Evolutionary conservation across 371 early-diverging fungal genomes (phyloP).

Genomic region (Lichtheimia corymbifera): DNA sequence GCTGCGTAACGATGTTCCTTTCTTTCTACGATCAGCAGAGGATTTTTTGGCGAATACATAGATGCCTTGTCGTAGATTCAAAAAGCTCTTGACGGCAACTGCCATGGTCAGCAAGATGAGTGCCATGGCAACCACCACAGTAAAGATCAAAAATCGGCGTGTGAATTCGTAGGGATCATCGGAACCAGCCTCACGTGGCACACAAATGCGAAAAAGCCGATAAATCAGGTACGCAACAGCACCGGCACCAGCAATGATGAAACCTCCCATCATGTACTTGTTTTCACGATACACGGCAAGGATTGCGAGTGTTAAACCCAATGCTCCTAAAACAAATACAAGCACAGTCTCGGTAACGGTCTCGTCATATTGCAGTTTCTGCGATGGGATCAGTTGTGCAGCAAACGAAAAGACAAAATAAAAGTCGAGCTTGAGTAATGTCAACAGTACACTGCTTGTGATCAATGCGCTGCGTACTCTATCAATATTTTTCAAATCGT

Average conservation of each 20-base stretch:
- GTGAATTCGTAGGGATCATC: slow-evolving; percentile 47
- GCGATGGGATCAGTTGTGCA: slow-evolving; percentile 49
- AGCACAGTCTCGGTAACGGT: slow-evolving; percentile 35
- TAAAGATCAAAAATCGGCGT: slow-evolving; percentile 45
- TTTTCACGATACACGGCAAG: slow-evolving; percentile 39
- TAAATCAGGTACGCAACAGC: slow-evolving; percentile 40
- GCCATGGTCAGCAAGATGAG: slow-evolving; percentile 26
- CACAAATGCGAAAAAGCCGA: slow-evolving; percentile 27
- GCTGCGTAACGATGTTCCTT: slow-evolving; percentile 15
- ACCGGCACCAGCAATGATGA: slow-evolving; percentile 18
- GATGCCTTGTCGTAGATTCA: slow-evolving; percentile 28
- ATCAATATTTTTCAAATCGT: background rate
- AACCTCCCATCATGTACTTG: slow-evolving; percentile 28
- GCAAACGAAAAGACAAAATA: slow-evolving; percentile 52
- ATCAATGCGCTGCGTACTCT: slow-evolving; percentile 45
- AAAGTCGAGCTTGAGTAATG: slow-evolving; percentile 46
- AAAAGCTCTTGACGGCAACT: slow-evolving; percentile 26
- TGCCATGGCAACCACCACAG: slow-evolving; percentile 30
- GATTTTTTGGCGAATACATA: slow-evolving; percentile 19
- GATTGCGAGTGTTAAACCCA: slow-evolving; percentile 30
- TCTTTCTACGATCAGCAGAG: slow-evolving; percentile 3
- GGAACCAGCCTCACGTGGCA: slow-evolving; percentile 9
- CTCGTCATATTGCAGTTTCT: slow-evolving; percentile 33
- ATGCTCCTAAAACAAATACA: slow-evolving; percentile 41
- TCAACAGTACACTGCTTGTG: slow-evolving; percentile 31